Conservation (phyloP, 2,329 filamentous ascomycete species). For the Bertia moriformis region DNA sequence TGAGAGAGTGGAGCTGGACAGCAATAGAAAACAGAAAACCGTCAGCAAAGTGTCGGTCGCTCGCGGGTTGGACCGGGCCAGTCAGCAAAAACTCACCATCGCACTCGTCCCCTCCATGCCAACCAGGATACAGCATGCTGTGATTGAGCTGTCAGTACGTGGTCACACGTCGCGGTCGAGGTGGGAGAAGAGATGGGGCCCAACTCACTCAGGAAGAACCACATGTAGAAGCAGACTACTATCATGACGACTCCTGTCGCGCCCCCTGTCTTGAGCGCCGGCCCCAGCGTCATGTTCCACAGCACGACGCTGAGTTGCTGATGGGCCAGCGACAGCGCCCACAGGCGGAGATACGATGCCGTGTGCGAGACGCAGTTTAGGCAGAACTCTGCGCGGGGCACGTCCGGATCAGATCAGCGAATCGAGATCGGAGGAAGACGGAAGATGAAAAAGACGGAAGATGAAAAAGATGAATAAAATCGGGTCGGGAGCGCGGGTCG, state of each 20-base stretch:
- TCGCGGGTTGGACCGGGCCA: not conserved
- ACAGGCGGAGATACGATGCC: constrained; percentile 93
- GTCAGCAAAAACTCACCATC: constrained; percentile 35
- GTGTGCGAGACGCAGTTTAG: constrained; percentile 98
- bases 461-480: constrained; percentile 31
- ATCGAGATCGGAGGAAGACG: not conserved
- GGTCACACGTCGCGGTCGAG: too few relatives aligned
- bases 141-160: too few relatives aligned
- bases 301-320: constrained; percentile 93
- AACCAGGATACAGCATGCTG: constrained; percentile 60
- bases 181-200: too few relatives aligned
- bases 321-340: constrained; percentile 92
- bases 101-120: constrained; percentile 94
- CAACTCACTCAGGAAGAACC: constrained; percentile 66
- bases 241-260: constrained; percentile 63
- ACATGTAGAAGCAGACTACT: constrained; percentile 70
- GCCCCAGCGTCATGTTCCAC: constrained; percentile 87
- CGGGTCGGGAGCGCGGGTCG: too few relatives aligned
- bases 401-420: constrained; percentile 12
- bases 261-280: constrained; percentile 55
- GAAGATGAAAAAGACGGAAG: not conserved
- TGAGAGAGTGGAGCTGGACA: constrained; percentile 57
- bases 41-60: not conserved
- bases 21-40: constrained; percentile 5
- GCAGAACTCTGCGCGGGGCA: constrained; percentile 87